Evolutionary conservation across 305 asterid species (phyloP).

Genomic region (Fraxinus dipetala): DNA sequence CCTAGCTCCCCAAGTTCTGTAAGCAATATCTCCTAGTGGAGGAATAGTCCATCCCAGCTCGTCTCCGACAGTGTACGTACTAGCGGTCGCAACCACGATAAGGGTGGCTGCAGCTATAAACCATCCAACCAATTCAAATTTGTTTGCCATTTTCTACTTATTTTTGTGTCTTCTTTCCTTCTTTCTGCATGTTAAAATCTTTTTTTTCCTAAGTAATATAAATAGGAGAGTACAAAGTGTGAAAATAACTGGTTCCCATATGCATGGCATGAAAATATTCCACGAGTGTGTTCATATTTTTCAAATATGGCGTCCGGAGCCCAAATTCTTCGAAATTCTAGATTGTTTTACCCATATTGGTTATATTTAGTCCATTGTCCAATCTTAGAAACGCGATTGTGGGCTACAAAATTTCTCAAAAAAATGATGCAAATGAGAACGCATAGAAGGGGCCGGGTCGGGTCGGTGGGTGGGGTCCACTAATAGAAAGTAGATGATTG

Average conservation of each 20-base stretch:
- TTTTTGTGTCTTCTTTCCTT: not conserved
- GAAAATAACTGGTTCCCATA: not conserved
- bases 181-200: not conserved
- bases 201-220: not conserved
- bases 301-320: not conserved
- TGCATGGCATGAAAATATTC: not conserved
- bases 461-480: not conserved
- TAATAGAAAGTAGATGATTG: not conserved
- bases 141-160: not conserved
- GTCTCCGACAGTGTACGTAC: conserved; percentile 11
- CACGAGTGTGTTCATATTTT: not conserved
- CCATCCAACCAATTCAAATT: not conserved
- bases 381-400: not conserved
- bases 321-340: not conserved
- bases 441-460: not conserved
- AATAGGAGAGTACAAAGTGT: not conserved
- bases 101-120: not conserved
- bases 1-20: conserved; percentile 18
- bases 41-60: conserved; percentile 21
- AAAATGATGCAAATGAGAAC: not conserved
- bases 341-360: not conserved
- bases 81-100: not conserved
- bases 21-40: conserved; percentile 25
- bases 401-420: not conserved
- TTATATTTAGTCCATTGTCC: not conserved